Conservation (phyloP, 768 basidiomycete species). For the Lentinula lateritia region DNA sequence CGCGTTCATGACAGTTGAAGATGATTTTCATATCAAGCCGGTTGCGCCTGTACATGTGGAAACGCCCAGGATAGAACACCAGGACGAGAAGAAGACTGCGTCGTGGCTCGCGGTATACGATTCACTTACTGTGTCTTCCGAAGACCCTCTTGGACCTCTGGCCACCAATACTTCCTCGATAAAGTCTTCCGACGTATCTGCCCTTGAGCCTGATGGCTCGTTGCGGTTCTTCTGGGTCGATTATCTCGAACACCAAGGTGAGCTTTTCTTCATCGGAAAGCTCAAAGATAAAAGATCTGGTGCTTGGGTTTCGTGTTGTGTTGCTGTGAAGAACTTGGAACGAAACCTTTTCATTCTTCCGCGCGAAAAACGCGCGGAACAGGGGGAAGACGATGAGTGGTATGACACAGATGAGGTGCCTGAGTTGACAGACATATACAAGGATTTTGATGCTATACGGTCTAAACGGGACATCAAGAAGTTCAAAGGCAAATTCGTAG, state of each 20-base stretch:
- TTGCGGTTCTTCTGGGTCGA: conserved; percentile 96
- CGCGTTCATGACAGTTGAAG: conserved; percentile 56
- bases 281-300: conserved; percentile 70
- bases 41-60: conserved; percentile 23
- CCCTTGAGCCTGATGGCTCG: conserved; percentile 79
- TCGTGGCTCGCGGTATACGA: conserved; percentile 79
- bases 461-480: conserved; percentile 68
- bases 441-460: conserved; percentile 78
- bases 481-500: conserved; percentile 82
- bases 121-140: conserved; percentile 54
- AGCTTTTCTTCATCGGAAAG: conserved; percentile 88
- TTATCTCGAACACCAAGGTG: conserved; percentile 82
- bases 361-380: conserved; percentile 54
- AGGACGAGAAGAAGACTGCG: conserved; percentile 32
- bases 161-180: conserved; percentile 25
- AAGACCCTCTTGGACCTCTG: conserved; percentile 55
- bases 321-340: conserved; percentile 80
- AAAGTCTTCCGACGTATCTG: conserved; percentile 40
- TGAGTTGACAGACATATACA: conserved; percentile 63
- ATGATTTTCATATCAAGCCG: conserved; percentile 37
- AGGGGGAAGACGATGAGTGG: conserved; percentile 52
- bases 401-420: conserved; percentile 75
- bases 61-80: conserved; percentile 1
- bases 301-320: conserved; percentile 78
- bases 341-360: conserved; percentile 91